Base-by-base conservation (phyloP, 2,329 filamentous ascomycete species). In the Drechslerella coelobrocha region DNA sequence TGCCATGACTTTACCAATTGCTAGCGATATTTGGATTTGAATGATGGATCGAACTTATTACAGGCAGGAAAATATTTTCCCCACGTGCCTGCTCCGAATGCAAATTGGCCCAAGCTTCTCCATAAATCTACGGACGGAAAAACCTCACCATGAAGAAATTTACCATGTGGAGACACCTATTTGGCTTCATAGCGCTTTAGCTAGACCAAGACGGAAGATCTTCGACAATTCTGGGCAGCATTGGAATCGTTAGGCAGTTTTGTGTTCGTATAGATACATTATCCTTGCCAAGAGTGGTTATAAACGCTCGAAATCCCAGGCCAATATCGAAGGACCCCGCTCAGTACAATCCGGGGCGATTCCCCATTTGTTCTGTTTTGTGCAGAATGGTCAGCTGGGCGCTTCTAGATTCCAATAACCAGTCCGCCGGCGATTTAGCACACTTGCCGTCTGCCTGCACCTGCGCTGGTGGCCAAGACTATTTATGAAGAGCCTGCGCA, bases 151-250 rank as follows among this genome's bases (percentile, higher is more conserved):
- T 24, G 43, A 23, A 41, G 27, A 43, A n/a, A 12, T 39, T 54
- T 39, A 37, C 19, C 45, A 61, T 23, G 43, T 50, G 7, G 21
- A 52, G 19, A 23, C 21, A n/a, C 10, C 10, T 29, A 50, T 17
- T 3, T 50, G 31, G 26, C 26, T 39, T 7, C 23, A 3, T 29
- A 60, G 26, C 9, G 7, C 6, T 4, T 9, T 27, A 17, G 9
- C 23, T 41, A 19, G 41, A 69, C 65, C 57, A 69, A 69, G 65
- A 69, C 65, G 65, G 65, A 69, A 69, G 57, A 69, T 69, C 65
- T 69, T 47, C 21, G 43, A 50, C 45, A 57, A 19, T 39, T 39
- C 34, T 39, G 12, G 34, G 34, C 34, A 14, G 12, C 4, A 39
- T 5, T n/a, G n/a, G n/a, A n/a, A 6, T 14, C 17, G 12, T 39